Conservation (phyloP, 148 eudicot genomes). For the Amaranthus cruentus region DNA sequence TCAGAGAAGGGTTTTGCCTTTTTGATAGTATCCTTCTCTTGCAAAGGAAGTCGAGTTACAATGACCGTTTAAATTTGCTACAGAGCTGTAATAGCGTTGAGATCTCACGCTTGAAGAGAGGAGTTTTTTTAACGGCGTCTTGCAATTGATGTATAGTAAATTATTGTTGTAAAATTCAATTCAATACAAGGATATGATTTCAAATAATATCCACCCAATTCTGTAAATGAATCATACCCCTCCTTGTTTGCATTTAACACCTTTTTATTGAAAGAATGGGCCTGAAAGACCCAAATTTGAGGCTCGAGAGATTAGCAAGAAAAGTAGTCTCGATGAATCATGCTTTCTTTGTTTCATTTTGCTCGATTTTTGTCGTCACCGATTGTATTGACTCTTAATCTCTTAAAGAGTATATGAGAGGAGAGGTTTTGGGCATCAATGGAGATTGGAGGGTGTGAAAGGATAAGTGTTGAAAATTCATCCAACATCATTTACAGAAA, state of each 20-base stretch:
- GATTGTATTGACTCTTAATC: too few relatives aligned
- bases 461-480: too few relatives aligned
- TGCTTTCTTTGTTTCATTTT: too few relatives aligned
- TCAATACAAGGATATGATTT: background rate
- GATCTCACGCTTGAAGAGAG: background rate
- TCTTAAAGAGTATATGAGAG: too few relatives aligned
- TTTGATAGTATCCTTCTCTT: slow-evolving; percentile 20
- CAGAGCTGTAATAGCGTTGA: background rate
- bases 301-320: too few relatives aligned
- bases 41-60: background rate
- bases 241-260: background rate
- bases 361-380: too few relatives aligned
- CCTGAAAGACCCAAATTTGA: background rate
- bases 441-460: too few relatives aligned
- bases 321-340: too few relatives aligned
- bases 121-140: slow-evolving; percentile 2
- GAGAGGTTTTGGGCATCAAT: too few relatives aligned
- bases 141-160: slow-evolving; percentile 22
- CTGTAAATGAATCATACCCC: background rate
- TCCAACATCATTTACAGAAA: too few relatives aligned
- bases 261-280: background rate
- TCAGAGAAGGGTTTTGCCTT: slow-evolving; percentile 7
- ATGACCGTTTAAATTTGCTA: background rate
- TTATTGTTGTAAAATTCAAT: slow-evolving; percentile 25
- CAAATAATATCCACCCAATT: slow-evolving; percentile 16